Evolutionary conservation across 768 basidiomycete genomes (phyloP).

Genomic region (Suillus subalutaceus): DNA sequence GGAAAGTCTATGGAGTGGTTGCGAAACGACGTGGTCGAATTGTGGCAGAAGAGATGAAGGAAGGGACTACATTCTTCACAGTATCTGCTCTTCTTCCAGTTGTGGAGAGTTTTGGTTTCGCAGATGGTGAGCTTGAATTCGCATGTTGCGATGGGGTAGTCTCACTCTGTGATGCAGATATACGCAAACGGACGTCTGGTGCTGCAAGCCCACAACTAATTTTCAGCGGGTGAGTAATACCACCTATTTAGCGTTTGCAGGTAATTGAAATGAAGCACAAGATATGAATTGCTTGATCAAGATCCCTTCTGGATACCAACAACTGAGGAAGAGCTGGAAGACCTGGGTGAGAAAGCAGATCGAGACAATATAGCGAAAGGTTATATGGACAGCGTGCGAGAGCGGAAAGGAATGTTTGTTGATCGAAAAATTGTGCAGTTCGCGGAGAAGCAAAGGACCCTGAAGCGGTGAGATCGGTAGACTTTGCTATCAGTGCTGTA

Average conservation of each 20-base stretch:
- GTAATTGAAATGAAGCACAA: constrained; percentile 34
- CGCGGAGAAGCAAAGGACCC: constrained; percentile 96
- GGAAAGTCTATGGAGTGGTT: constrained; percentile 96
- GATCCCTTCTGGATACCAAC: constrained; percentile 99
- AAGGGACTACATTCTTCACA: constrained; percentile 93
- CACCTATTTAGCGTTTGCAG: not conserved
- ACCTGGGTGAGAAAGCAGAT: constrained; percentile 96
- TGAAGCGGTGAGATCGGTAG: constrained; percentile 51
- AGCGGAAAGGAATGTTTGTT: constrained; percentile 94
- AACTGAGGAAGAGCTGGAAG: constrained; percentile 95
- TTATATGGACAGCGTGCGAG: constrained; percentile 90
- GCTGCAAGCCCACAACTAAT: constrained; percentile 97
- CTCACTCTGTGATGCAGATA: constrained; percentile 57
- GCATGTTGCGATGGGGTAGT: not conserved
- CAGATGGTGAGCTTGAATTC: constrained; percentile 67
- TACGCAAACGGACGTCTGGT: constrained; percentile 93
- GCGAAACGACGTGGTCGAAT: constrained; percentile 90
- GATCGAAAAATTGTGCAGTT: constrained; percentile 93
- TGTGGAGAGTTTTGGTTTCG: constrained; percentile 97
- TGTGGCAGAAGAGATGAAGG: constrained; percentile 97
- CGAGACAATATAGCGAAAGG: constrained; percentile 88
- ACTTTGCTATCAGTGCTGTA: constrained; percentile 6
- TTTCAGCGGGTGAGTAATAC: constrained; percentile 78
- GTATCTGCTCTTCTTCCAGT: constrained; percentile 91
- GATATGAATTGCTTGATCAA: constrained; percentile 90